These are phyloP conservation scores for Diaporthe citrichinensis DNA, from an alignment of 2,329 filamentous ascomycete genomes.

Conservation along the genomic window DNA sequence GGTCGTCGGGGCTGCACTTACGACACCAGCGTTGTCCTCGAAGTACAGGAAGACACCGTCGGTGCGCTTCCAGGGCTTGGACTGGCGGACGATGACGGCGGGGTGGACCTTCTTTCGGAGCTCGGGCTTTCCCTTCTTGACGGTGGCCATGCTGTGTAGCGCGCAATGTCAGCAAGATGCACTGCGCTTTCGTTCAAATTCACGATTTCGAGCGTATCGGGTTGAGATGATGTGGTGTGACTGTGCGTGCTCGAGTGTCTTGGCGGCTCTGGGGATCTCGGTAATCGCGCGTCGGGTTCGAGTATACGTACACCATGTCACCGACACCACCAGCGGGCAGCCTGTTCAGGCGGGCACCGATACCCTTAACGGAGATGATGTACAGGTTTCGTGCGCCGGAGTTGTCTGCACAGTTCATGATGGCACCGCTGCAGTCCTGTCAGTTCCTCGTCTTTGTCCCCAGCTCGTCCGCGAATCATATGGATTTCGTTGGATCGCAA, in stretches of 20 bases:
- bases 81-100: slow-evolving; percentile 97
- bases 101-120: slow-evolving; percentile 99
- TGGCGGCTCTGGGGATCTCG: not conserved
- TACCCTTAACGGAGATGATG: slow-evolving; percentile 99
- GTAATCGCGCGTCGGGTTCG: slow-evolving; percentile 1
- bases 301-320: slow-evolving; percentile 83
- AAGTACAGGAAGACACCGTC: slow-evolving; percentile 99
- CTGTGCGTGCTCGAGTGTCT: not conserved
- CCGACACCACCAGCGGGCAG: slow-evolving; percentile 97
- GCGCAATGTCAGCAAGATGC: slow-evolving; percentile 24
- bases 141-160: slow-evolving; percentile 84
- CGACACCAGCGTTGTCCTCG: slow-evolving; percentile 99
- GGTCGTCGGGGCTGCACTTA: slow-evolving; percentile 66
- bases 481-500: slow-evolving; percentile 36
- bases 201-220: not conserved
- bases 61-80: slow-evolving; percentile 99
- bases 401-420: slow-evolving; percentile 99
- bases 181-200: not conserved
- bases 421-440: slow-evolving; percentile 80
- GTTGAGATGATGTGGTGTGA: not conserved
- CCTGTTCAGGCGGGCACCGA: slow-evolving; percentile 97
- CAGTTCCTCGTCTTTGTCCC: slow-evolving; percentile 42
- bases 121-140: slow-evolving; percentile 99
- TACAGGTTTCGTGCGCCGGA: slow-evolving; percentile 98
- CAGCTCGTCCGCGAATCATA: slow-evolving; percentile 15